Conservation (phyloP, 2,329 filamentous ascomycete species). For the Fonsecaea nubica region DNA sequence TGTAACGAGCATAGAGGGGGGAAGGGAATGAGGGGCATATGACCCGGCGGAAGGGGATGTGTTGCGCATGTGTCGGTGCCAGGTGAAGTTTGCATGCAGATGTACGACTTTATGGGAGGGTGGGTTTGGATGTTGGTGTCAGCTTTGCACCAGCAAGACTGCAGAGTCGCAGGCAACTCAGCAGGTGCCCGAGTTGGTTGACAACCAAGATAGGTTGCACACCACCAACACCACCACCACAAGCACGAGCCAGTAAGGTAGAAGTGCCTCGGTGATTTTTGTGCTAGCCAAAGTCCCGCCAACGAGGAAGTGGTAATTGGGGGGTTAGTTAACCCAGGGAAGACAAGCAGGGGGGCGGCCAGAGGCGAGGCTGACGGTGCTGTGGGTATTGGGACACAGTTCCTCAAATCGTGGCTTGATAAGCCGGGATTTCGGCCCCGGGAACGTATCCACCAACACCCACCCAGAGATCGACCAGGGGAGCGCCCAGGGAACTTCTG, state of each 20-base stretch:
- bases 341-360: not conserved
- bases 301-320: slow-evolving; percentile 1
- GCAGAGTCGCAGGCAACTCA: not conserved
- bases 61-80: not conserved
- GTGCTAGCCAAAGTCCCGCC: not conserved
- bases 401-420: slow-evolving; percentile 6
- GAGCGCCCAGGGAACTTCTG: not conserved
- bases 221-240: not conserved
- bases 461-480: slow-evolving; percentile 1
- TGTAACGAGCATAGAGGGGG: not conserved
- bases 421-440: not conserved
- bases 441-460: not conserved
- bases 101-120: not conserved
- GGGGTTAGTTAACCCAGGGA: not conserved
- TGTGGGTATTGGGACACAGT: slow-evolving; percentile 1
- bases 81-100: not conserved
- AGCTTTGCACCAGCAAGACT: not conserved
- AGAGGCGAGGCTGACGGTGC: slow-evolving; percentile 28
- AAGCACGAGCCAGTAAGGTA: not conserved
- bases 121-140: not conserved
- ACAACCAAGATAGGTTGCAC: not conserved
- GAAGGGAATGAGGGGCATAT: not conserved
- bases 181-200: not conserved
- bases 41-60: not conserved
- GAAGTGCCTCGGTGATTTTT: not conserved